Evolutionary conservation across 2,329 filamentous ascomycete genomes (phyloP), one percentile per base, ranked within the genome.

Genomic region (Phaeophleospora eucalypticola): DNA sequence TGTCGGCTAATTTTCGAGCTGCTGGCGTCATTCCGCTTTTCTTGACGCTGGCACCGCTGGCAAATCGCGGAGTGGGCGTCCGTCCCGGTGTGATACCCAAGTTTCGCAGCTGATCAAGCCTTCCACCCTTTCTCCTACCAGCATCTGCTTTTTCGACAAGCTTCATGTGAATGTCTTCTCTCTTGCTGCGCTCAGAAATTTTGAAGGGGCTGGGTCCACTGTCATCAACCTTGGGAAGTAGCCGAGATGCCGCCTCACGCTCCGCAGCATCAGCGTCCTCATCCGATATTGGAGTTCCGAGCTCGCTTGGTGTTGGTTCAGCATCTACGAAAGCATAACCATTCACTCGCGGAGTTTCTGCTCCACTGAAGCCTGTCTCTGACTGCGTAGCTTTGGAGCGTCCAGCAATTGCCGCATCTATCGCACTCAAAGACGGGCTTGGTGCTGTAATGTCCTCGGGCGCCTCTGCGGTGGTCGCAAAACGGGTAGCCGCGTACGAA

Each of bases 291-390:
- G 60, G 59, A 8, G 77, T 71, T 1, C 81, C 78, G 6, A 86
- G 70, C 44, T 83, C 69, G 7, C 60, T 85, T 75, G 55, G 55
- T 58, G 52, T 76, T 0, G 80, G 78, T 34, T 86, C 86, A 46
- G 94, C 89, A 57, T 95, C 89, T 29, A 98, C 90, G 68, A 95
- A 97, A 0, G 89, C 81, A 65, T 96, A 98, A 1, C 93, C 93
- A 53, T 94, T 95, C 0, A 97, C 87, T 2, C 88, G 79, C 0
- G 91, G 93, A 0, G 91, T 97, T 66, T 94, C 89, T 48, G 77
- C 78, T 14, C 84, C 86, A 1, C 75, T 74, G 50, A 74, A 79
- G 2, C 76, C 76, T 8, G 72, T 40, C 56, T 88, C 83, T 10
- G 81, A 80, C 18, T 83, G 79, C 7, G 75, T 78, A 2, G 75